Evolutionary conservation across 352 stramenopile genomes (phyloP).

Genomic region (Phytophthora palmivora): DNA sequence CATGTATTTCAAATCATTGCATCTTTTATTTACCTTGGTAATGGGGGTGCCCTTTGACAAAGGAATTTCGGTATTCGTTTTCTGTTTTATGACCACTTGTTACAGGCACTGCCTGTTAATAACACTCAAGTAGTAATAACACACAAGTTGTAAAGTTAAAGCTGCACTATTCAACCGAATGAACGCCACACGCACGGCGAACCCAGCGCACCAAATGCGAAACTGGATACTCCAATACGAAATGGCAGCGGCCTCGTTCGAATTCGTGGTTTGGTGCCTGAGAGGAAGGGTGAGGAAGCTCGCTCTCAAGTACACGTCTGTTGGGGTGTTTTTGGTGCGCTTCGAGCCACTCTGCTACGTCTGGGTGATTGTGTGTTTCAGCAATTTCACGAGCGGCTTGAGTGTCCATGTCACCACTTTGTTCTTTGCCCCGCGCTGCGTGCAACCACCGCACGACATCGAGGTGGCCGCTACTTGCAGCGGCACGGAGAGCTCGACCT

Average conservation of each 20-base stretch:
- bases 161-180: not conserved
- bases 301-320: not conserved
- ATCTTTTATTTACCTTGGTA: too few relatives aligned
- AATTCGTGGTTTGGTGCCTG: not conserved
- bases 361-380: not conserved
- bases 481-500: not conserved
- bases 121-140: too few relatives aligned
- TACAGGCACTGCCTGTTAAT: too few relatives aligned
- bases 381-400: not conserved
- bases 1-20: too few relatives aligned
- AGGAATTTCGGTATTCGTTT: too few relatives aligned
- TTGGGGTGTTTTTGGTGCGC: constrained; percentile 1
- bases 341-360: not conserved
- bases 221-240: constrained; percentile 1
- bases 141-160: too few relatives aligned
- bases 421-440: not conserved
- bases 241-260: not conserved
- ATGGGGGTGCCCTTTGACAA: too few relatives aligned
- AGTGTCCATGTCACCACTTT: not conserved
- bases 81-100: too few relatives aligned
- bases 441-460: constrained; percentile 1
- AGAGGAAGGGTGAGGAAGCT: not conserved
- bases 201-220: constrained; percentile 2
- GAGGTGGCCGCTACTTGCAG: constrained; percentile 1
- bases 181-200: not conserved